Percentiles rank a stretch among this genome's conserved stretches.
Conservation (phyloP, 1,284 basidiomycete species). For the Papiliotrema flavescens region DNA sequence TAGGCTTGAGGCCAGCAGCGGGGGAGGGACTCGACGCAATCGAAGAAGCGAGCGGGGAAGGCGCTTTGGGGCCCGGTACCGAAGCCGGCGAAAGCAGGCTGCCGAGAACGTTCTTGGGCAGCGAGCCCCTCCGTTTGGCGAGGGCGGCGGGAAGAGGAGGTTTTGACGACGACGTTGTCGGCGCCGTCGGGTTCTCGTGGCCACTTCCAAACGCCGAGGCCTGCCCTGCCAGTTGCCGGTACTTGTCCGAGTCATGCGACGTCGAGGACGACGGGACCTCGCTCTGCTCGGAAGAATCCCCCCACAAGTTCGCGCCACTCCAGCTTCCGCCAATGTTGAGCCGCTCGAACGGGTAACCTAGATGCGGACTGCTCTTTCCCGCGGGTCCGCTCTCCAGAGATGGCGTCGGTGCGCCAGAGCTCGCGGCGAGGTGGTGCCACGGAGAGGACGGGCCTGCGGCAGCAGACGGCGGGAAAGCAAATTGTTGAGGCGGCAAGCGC, state of each 20-base stretch:
- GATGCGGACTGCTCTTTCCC: slow-evolving; percentile 36
- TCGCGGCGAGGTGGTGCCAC: slow-evolving; percentile 44
- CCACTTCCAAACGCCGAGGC: slow-evolving; percentile 5
- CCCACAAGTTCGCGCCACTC: slow-evolving; percentile 35
- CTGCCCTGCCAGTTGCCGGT: slow-evolving; percentile 15
- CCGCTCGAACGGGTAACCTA: slow-evolving; percentile 47
- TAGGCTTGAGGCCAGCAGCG: slow-evolving; percentile 16
- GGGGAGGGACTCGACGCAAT: slow-evolving; percentile 6
- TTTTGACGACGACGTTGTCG: slow-evolving; percentile 1
- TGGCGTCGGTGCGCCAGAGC: slow-evolving; percentile 48
- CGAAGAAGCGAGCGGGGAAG: slow-evolving; percentile 12
- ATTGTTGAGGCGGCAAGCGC: slow-evolving; percentile 10
- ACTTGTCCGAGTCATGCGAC: slow-evolving; percentile 13
- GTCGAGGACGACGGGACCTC: not conserved
- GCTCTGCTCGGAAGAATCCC: slow-evolving; percentile 3
- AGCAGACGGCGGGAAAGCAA: not conserved
- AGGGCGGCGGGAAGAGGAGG: slow-evolving; percentile 16
- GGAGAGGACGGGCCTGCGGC: slow-evolving; percentile 24
- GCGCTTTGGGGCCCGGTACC: slow-evolving; percentile 11
- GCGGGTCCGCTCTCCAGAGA: slow-evolving; percentile 33
- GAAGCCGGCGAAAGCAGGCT: slow-evolving; percentile 4
- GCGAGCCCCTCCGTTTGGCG: slow-evolving; percentile 18
- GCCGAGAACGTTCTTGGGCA: slow-evolving; percentile 15
- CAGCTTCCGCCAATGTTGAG: slow-evolving; percentile 43
- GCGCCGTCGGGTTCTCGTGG: not conserved